Base-by-base conservation (phyloP, 2,329 filamentous ascomycete species). In the Colletotrichum scovillei region DNA sequence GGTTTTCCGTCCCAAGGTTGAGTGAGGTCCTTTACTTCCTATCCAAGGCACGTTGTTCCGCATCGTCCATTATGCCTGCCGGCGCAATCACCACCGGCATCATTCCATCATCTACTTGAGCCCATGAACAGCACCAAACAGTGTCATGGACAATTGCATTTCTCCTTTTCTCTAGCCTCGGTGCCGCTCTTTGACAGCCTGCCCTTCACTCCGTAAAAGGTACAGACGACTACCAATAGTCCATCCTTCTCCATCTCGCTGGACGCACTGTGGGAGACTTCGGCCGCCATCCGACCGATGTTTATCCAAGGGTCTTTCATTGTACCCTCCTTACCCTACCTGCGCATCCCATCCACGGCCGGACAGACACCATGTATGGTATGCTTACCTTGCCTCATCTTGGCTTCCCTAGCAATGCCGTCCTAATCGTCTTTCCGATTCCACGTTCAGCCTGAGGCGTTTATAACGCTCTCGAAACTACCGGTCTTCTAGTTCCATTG, bases 231-330 rank as follows among this genome's bases (percentile, higher is more conserved):
- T 38, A 26, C 30, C 42, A 56, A 26, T 9, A 59, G 7, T 19
- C 19, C 19, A 22, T 14, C 28, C 28, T 28, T 59, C 52, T 64
- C 58, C 46, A 64, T 46, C 59, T n/a, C 28, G 42, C 9, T n/a
- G 38, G 26, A 16, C 24, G 42, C 55, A 30, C 66, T 64, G 66
- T 64, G 42, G 38, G 42, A 70, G 30, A 64, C 65, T 59, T 72
- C 70, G 59, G 70, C 66, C 66, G 53, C n/a, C 59, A 46, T 55
- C 69, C 66, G 66, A 64, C 66, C 66, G 30, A 60, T 30, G 63
- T 49, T 58, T 59, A 38, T 69, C 35, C 65, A 52, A 63, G 38
- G 58, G 38, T 64, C 59, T 24, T 30, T 24, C 38, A 24, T 42
- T 58, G 53, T 64, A 63, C 30, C 26, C 24, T 57, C 22, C 22